phyloP scores from a whole-genome alignment of 352 stramenopile genomes.

The Peronosclerospora sorghi region DNA sequence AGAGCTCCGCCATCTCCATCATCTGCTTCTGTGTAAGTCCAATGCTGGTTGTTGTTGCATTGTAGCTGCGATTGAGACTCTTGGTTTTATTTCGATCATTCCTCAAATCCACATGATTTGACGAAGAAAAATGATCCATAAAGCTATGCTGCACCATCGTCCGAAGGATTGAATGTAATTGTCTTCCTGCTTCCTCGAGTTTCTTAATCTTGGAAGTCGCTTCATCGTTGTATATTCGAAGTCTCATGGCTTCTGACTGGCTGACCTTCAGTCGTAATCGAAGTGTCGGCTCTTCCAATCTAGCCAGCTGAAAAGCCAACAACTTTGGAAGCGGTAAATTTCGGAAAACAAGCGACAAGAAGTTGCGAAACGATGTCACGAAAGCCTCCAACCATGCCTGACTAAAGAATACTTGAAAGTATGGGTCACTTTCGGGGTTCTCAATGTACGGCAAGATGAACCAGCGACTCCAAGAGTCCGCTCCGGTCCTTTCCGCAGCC shows the following conservation, averaged over 20 bases:
- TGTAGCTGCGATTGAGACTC: conserved; percentile 17
- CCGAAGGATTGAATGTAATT: conserved; percentile 47
- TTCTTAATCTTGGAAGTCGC: conserved; percentile 42
- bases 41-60: conserved; percentile 4
- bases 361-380: conserved; percentile 68
- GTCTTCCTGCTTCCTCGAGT: conserved; percentile 45
- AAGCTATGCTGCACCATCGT: conserved; percentile 62
- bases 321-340: conserved; percentile 67
- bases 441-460: conserved; percentile 77
- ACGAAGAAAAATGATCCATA: conserved; percentile 41
- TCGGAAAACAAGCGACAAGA: conserved; percentile 64
- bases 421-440: conserved; percentile 53
- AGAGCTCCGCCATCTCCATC: conserved; percentile 37
- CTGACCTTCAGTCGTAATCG: conserved; percentile 57
- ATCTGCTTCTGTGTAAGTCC: conserved; percentile 37
- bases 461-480: conserved; percentile 65
- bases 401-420: conserved; percentile 69
- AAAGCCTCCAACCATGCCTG: conserved; percentile 64
- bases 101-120: conserved; percentile 7
- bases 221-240: conserved; percentile 44
- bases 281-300: conserved; percentile 56
- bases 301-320: conserved; percentile 57
- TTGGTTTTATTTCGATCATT: conserved; percentile 16
- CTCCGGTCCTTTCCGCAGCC: conserved; percentile 5
- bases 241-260: conserved; percentile 56